Evolutionary conservation across 2,329 filamentous ascomycete genomes (phyloP), one percentile per base, ranked within the genome.

Genomic region (Hypoxylon rubiginosum): DNA sequence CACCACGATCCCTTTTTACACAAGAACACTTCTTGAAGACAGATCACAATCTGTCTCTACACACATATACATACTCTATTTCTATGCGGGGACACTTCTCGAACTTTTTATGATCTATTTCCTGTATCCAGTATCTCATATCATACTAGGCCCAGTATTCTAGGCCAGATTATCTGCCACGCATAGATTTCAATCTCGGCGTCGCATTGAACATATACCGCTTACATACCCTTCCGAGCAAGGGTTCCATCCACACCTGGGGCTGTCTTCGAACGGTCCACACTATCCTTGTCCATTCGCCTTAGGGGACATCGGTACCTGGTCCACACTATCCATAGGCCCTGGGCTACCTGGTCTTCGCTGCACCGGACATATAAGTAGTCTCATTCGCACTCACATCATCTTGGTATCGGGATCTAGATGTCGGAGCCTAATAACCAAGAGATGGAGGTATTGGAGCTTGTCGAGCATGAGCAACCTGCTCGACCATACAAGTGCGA

Each of bases 401-500:
- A 65, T 53, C 56, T 21, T 21, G 53, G 62, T 61, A 26, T 51
- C 62, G 46, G 62, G 61, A 67, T 61, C 26, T 51, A 21, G 66
- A 66, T 58, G 39, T 68, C 64, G 59, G 66, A 59, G 57, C 62
- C 17, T 43, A 21, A 21, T 43, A 68, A 66, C 68, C 71, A 66
- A 76, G 75, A 76, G 64, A 89, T 90, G 88, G 88, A 90, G 79
- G 83, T 90, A 72, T 84, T 89, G 79, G 88, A 90, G 78, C 81
- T 90, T 70, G 87, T 90, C 67, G 87, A 90, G 67, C 86, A 89
- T 76, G 88, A 90, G 81, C 84, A 86, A 53, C 84, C 85, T 62
- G 82, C 86, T 78, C 85, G 88, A 71, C 87, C 87, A 36, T 90
- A 89, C 75, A 83, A 86, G 79, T 90, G 88, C 76, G 85, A 88